Evolutionary conservation across 352 stramenopile genomes (phyloP), one percentile per base, ranked within the genome.

Genomic region (Phytophthora brassicae): DNA sequence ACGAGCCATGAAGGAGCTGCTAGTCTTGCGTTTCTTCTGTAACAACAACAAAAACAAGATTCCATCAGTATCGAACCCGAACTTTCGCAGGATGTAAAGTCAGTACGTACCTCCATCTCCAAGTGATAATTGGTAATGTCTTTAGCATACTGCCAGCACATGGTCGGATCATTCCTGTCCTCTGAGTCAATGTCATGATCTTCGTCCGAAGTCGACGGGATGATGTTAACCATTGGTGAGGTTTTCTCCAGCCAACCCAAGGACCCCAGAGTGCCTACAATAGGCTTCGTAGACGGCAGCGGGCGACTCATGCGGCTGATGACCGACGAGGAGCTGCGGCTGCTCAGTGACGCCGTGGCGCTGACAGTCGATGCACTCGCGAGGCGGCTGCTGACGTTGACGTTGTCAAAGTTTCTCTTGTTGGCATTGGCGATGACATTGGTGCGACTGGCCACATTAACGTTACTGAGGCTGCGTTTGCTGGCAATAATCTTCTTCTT

Each of bases 101-200:
- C 17, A 51, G 2, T 46, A n/a, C n/a, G n/a, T 64, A 85, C 74
- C 74, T 95, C 86, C 8, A 68, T 66, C 35, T 82, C 70, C 28
- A 95, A 58, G 24, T 95, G 82, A 63, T 92, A 91, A 54, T 81
- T 83, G 29, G 84, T 89, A 49, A 95, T 89, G 50, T 93, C 86
- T 41, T 88, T 82, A 9, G 86, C 86, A 55, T 95, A 95, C 61
- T 91, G 86, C 79, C 80, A 93, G 69, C 77, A 89, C 39, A 70
- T 56, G 0, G 68, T 73, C 7, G 83, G 68, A 45, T 92, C 76
- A 28, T 81, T 48, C 64, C 81, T 89, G 65, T 92, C 81, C n/a
- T 72, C 71, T 17, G 73, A 79, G 43, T 95, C 86, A 57, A 95
- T 94, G 55, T 94, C 86, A 41, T 89, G 69, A 14, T 75, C 56